Base-by-base conservation (phyloP, 805 yeast species). In the Wickerhamiella azymoides region DNA sequence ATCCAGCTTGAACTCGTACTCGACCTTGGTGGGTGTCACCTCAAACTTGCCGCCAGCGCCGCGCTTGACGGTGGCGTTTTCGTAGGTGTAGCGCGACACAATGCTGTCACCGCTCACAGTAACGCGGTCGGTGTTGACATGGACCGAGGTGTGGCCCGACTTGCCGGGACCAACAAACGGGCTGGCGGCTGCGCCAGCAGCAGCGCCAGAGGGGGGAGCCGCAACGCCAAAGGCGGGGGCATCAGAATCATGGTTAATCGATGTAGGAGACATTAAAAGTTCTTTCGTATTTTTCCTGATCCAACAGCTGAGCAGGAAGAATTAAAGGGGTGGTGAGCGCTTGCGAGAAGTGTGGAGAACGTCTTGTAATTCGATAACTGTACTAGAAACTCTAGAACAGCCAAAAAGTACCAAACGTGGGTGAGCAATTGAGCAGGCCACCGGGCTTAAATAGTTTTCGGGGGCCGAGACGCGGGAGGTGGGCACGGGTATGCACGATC, bases 1-100 rank as follows among this genome's bases (percentile, higher is more conserved):
- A 56, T 85, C 93, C 43, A 84, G 79, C 64, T 84, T 84, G 72
- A 88, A 89, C 60, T 85, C 80, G 60, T 84, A 84, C 53, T 84
- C 80, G 52, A 72, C 73, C 47, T 72, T 60, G 46, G 79, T 73
- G 18, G 94, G 94, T 17, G 79, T 76, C 44, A 88, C 93, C 38
- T 66, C 60, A 57, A 72, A 72, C 45, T 69, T 61, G 32, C 81
- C 84, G 36, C 64, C 68, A 19, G 58, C 54, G 33, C 50, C 44
- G 52, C 70, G 68, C 50, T 74, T 72, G 39, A 84, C 94, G 45
- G 72, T 53, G n/a, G 93, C 80, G 55, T 81, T 84, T 60, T 80
- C 82, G 62, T 81, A 81, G 18, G 75, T 70, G 67, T 77, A 81
- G 58, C 74, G 73, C 47, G 86, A 73, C 54, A 53, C 44, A 55